Evolutionary conservation across 2,329 filamentous ascomycete genomes (phyloP).

Genomic region (Grosmannia huntii): DNA sequence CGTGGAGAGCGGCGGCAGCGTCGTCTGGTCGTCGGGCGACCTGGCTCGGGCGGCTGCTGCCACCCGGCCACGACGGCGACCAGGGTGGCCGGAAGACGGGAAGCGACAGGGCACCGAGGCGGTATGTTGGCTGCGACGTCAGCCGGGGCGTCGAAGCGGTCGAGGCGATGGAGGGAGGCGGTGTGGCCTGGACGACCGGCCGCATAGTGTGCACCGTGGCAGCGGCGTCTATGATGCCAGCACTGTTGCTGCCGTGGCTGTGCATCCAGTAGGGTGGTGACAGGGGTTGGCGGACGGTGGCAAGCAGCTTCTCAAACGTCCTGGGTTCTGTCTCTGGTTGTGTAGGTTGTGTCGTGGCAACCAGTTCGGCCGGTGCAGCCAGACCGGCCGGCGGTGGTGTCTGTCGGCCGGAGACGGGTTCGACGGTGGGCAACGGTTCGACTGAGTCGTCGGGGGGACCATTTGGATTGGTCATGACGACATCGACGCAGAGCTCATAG

Average conservation of each 20-base stretch:
- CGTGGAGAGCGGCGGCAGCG: not conserved
- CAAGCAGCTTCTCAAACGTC: not conserved
- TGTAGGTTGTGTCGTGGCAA: no score
- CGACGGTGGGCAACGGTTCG: not conserved
- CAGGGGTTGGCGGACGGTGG: not conserved
- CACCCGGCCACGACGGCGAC: not conserved
- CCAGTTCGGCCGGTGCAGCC: no score
- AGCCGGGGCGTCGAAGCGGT: not conserved
- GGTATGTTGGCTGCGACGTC: not conserved
- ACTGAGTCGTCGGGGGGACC: not conserved
- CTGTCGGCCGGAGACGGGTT: no score
- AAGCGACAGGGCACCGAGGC: not conserved
- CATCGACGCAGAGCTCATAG: not conserved
- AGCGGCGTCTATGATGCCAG: not conserved
- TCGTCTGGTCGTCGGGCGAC: not conserved
- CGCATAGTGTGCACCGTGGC: no score
- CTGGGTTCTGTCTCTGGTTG: not conserved
- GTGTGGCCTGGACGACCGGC: not conserved
- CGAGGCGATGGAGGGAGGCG: not conserved
- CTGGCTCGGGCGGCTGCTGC: not conserved
- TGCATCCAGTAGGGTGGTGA: slow-evolving; percentile 12
- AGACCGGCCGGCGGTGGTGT: no score
- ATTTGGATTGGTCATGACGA: not conserved
- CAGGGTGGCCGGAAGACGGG: not conserved
- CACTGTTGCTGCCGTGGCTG: not conserved